Conservation (phyloP, 1,284 basidiomycete genomes). For the Ganoderma leucocontextum region DNA sequence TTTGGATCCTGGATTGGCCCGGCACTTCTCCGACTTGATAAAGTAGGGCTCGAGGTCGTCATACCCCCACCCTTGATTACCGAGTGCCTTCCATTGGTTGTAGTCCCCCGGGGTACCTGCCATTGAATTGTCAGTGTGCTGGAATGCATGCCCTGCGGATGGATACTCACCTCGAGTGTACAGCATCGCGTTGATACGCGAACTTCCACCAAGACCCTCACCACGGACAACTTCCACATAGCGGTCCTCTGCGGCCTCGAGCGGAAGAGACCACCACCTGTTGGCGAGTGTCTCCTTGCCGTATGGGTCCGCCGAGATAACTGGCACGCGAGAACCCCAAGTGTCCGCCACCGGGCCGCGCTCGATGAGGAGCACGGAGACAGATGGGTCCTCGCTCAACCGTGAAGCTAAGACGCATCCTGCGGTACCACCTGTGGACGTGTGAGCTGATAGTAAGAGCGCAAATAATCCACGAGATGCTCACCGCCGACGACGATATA, state of each 20-base stretch:
- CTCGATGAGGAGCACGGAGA: slow-evolving; percentile 45
- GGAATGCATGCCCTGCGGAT: no score
- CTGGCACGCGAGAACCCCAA: slow-evolving; percentile 46
- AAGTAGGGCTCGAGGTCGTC: slow-evolving; percentile 48
- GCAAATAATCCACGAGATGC: background rate
- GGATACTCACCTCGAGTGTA: slow-evolving; percentile 44
- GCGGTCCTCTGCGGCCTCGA: slow-evolving; percentile 31
- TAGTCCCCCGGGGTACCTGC: slow-evolving; percentile 42
- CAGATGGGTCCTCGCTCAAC: slow-evolving; percentile 38
- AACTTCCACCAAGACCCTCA: slow-evolving; percentile 51
- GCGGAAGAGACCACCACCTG: slow-evolving; percentile 25
- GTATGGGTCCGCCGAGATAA: slow-evolving; percentile 42
- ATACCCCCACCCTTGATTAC: slow-evolving; percentile 48
- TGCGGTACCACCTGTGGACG: slow-evolving; percentile 42
- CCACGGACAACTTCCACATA: slow-evolving; percentile 44
- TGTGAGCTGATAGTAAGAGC: background rate
- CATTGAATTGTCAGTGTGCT: no score
- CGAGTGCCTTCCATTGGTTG: slow-evolving; percentile 47
- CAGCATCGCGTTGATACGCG: slow-evolving; percentile 50
- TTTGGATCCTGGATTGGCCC: no score
- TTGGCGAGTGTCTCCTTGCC: slow-evolving; percentile 6
- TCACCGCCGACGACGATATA: slow-evolving; percentile 36
- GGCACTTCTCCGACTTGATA: slow-evolving; percentile 39
- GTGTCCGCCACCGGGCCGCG: slow-evolving; percentile 43
- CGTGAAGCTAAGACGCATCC: slow-evolving; percentile 47